phyloP scores from a whole-genome alignment of 2,329 filamentous ascomycete genomes.

The Geosmithia putterillii region DNA sequence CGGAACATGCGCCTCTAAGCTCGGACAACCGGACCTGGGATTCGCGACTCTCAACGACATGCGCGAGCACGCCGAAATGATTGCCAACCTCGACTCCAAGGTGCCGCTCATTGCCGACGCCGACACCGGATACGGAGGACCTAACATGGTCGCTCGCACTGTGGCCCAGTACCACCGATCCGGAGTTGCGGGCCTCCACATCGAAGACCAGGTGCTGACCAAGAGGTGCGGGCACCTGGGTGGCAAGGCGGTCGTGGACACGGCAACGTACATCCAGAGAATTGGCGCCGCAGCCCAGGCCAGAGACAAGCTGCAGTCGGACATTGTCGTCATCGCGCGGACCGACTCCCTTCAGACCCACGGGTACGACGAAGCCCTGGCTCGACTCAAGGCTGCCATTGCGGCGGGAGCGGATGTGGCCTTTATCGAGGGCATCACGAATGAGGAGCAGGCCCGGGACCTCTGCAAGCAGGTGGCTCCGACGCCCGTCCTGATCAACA shows the following conservation, averaged over 20 bases:
- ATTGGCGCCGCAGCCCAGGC: conserved; percentile 43
- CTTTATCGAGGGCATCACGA: conserved; percentile 46
- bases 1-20: conserved; percentile 45
- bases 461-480: conserved; percentile 33
- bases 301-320: conserved; percentile 30
- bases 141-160: conserved; percentile 39
- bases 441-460: conserved; percentile 32
- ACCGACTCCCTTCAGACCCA: conserved; percentile 47
- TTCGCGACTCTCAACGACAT: conserved; percentile 51
- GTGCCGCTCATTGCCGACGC: conserved; percentile 50
- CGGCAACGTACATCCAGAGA: conserved; percentile 36
- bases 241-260: conserved; percentile 46
- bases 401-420: conserved; percentile 45
- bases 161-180: conserved; percentile 37
- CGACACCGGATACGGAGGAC: conserved; percentile 44
- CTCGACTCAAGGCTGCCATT: conserved; percentile 34
- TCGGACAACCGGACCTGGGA: conserved; percentile 52
- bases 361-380: conserved; percentile 44
- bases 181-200: conserved; percentile 46
- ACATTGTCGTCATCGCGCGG: conserved; percentile 53
- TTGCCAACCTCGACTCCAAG: conserved; percentile 42
- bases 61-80: conserved; percentile 50
- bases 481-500: conserved; percentile 42
- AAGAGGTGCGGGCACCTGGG: conserved; percentile 55
- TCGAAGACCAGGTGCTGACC: conserved; percentile 50